These are phyloP conservation scores for Gaeumannomyces tritici DNA, from an alignment of 2,329 filamentous ascomycete species.

Conservation along the genomic window DNA sequence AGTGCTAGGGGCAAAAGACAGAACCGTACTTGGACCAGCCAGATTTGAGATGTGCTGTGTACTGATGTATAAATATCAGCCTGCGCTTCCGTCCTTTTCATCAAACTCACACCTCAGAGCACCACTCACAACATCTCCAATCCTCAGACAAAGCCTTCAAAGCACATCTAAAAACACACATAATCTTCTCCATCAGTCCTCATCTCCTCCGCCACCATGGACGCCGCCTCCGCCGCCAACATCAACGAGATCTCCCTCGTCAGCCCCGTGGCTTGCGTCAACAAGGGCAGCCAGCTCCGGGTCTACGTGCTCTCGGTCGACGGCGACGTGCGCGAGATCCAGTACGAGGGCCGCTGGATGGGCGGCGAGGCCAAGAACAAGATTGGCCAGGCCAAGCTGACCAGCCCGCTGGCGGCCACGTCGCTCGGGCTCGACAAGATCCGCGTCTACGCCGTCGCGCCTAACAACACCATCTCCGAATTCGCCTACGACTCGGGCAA, in stretches of 20 bases:
- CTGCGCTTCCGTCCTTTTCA: not conserved
- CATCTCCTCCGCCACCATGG: not conserved
- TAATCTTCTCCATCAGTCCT: not conserved
- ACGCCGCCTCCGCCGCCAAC: not conserved
- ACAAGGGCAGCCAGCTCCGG: constrained; percentile 6
- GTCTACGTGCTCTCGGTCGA: constrained; percentile 6
- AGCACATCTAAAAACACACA: not conserved
- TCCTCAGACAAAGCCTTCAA: not conserved
- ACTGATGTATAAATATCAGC: not conserved
- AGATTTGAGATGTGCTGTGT: not conserved
- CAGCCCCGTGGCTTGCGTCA: constrained; percentile 7
- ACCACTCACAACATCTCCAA: not conserved
- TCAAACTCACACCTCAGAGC: not conserved
- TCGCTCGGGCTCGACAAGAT: constrained; percentile 6
- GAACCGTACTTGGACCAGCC: too few species aligned
- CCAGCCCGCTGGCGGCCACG: constrained; percentile 5
- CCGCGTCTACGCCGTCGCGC: constrained; percentile 6
- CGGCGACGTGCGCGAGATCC: constrained; percentile 7
- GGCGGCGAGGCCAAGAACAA: constrained; percentile 3
- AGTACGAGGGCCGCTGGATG: not conserved
- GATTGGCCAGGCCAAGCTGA: constrained; percentile 3
- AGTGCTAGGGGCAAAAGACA: too few species aligned
- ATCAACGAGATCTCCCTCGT: constrained; percentile 6
- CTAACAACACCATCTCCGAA: constrained; percentile 2
- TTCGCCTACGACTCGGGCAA: constrained; percentile 3